Percentiles rank a stretch among this genome's conserved stretches.
Evolutionary conservation across 129 eudicot species (phyloP).

Genomic region (Kitagawia praeruptora): DNA sequence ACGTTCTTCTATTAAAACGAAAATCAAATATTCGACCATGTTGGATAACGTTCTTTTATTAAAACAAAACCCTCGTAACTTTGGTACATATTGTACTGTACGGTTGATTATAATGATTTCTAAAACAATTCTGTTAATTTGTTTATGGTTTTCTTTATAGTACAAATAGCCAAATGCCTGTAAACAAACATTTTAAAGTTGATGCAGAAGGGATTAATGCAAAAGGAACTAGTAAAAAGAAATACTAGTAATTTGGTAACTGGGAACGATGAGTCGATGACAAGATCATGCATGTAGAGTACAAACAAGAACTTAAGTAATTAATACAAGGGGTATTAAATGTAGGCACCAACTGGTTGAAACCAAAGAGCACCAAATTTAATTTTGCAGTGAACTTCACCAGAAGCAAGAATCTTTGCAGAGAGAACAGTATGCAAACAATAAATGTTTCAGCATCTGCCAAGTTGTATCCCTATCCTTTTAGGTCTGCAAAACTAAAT

Average conservation of each 20-base stretch:
- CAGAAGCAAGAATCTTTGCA: constrained; percentile 7
- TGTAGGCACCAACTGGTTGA: constrained; percentile 1
- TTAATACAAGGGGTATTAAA: background rate
- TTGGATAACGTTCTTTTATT: background rate
- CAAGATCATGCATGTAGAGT: background rate
- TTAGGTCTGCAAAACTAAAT: background rate
- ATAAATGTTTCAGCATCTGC: constrained; percentile 2
- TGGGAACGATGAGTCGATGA: background rate
- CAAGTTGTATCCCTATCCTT: background rate
- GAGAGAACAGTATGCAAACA: background rate
- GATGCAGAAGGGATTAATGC: background rate
- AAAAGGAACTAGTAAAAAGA: background rate
- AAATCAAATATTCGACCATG: too few species aligned
- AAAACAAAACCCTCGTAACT: background rate
- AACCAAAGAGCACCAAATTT: constrained; percentile 5
- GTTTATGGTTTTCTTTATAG: background rate
- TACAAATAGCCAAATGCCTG: background rate
- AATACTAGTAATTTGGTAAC: background rate
- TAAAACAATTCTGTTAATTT: too few species aligned
- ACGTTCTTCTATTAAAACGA: too few species aligned
- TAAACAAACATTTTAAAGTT: background rate
- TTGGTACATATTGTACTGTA: background rate
- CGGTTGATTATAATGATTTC: too few species aligned
- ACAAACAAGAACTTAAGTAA: background rate
- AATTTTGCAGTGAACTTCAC: background rate